Evolutionary conservation across 1,139 yeast genomes (phyloP).

Genomic region (Taphrina flavorubra): DNA sequence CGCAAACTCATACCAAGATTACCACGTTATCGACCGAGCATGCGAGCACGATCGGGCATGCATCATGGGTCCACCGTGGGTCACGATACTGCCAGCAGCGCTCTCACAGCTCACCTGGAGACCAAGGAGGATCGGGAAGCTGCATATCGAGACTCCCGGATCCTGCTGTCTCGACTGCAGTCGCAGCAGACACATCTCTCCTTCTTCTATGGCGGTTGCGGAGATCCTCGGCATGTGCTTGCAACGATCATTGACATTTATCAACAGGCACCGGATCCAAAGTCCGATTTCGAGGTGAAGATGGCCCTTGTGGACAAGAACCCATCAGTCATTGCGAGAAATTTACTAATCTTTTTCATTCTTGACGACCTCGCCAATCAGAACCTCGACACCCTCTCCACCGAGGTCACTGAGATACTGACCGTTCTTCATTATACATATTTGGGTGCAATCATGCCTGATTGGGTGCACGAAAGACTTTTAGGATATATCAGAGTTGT

Average conservation of each 20-base stretch:
- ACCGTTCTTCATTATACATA: slow-evolving; percentile 37
- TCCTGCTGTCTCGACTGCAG: slow-evolving; percentile 11
- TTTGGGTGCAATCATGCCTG: slow-evolving; percentile 37
- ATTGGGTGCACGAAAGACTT: slow-evolving; percentile 36
- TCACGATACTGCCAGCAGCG: slow-evolving; percentile 16
- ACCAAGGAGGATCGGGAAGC: slow-evolving; percentile 18
- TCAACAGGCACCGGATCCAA: slow-evolving; percentile 24
- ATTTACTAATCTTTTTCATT: slow-evolving; percentile 23
- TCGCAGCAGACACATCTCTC: slow-evolving; percentile 29
- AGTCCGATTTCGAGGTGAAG: slow-evolving; percentile 13
- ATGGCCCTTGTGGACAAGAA: slow-evolving; percentile 33
- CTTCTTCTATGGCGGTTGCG: slow-evolving; percentile 36
- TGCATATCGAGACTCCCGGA: slow-evolving; percentile 8
- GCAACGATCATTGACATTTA: slow-evolving; percentile 34
- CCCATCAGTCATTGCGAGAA: slow-evolving; percentile 35
- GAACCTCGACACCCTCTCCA: slow-evolving; percentile 11
- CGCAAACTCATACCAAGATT: slow-evolving; percentile 26
- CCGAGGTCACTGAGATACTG: slow-evolving; percentile 20
- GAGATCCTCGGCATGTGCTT: slow-evolving; percentile 34
- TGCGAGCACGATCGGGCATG: slow-evolving; percentile 19
- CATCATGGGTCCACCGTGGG: slow-evolving; percentile 25
- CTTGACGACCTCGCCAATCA: slow-evolving; percentile 30
- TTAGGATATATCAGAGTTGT: slow-evolving; percentile 31
- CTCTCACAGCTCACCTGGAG: slow-evolving; percentile 9
- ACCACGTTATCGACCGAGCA: slow-evolving; percentile 28